Percentiles rank a stretch among this genome's conserved stretches.
Conservation (phyloP, 371 early-diverging fungal species). For the Neoconidiobolus thromboides region DNA sequence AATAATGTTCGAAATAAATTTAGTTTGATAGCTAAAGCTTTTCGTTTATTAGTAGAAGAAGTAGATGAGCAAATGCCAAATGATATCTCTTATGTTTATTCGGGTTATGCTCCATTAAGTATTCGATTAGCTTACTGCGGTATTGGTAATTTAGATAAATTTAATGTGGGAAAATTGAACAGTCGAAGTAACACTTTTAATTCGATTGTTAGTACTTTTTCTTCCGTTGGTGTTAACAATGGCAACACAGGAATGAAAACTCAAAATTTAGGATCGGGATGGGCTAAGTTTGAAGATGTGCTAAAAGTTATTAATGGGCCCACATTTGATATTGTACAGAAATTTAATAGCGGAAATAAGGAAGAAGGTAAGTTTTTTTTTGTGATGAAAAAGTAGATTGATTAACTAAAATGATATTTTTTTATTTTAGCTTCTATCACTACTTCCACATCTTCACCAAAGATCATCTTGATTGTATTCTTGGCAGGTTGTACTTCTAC, state of each 20-base stretch:
- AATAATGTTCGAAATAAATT: no score
- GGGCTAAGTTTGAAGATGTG: conserved; percentile 77
- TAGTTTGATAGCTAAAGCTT: conserved; percentile 16
- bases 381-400: background rate
- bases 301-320: conserved; percentile 53
- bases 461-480: conserved; percentile 68
- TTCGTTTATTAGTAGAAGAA: conserved; percentile 68
- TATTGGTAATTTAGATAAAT: conserved; percentile 4
- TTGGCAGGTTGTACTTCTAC: conserved; percentile 92
- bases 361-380: background rate
- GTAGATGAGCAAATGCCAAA: conserved; percentile 67
- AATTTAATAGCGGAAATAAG: conserved; percentile 27
- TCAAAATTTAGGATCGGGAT: conserved; percentile 24
- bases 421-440: background rate
- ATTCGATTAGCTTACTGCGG: conserved; percentile 78
- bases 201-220: background rate
- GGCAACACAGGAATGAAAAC: conserved; percentile 12
- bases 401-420: background rate
- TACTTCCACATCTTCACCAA: background rate
- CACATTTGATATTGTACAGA: conserved; percentile 53
- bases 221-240: conserved; percentile 11
- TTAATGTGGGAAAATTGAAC: background rate
- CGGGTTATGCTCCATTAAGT: conserved; percentile 82
- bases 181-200: background rate
- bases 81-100: conserved; percentile 82